phyloP scores from a whole-genome alignment of 768 basidiomycete species.

The Tricholoma sp. region DNA sequence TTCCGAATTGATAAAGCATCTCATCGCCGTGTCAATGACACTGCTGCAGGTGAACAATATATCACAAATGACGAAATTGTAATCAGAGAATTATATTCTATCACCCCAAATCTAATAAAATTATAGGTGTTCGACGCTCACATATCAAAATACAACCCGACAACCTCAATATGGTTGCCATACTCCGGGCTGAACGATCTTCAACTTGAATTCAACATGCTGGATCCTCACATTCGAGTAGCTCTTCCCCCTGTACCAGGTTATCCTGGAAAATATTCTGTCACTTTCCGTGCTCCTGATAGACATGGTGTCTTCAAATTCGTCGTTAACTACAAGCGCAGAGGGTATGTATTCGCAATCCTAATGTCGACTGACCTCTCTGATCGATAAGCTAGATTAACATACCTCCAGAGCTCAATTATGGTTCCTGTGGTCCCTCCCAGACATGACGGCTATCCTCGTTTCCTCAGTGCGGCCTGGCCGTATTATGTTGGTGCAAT shows the following conservation, averaged over 20 bases:
- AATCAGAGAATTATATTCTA: constrained; percentile 14
- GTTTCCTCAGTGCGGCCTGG: constrained; percentile 94
- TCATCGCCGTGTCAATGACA: constrained; percentile 67
- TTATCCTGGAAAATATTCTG: constrained; percentile 63
- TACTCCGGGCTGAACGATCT: constrained; percentile 71
- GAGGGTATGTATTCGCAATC: constrained; percentile 52
- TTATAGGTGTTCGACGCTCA: constrained; percentile 66
- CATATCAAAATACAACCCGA: constrained; percentile 63
- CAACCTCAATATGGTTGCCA: constrained; percentile 59
- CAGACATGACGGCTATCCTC: constrained; percentile 90
- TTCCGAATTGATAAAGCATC: constrained; percentile 70
- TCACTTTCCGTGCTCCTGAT: constrained; percentile 88
- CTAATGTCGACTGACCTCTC: not conserved
- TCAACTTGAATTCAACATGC: constrained; percentile 97
- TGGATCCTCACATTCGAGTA: constrained; percentile 93
- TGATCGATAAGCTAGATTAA: constrained; percentile 43
- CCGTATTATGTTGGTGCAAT: constrained; percentile 92
- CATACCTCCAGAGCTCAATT: constrained; percentile 67
- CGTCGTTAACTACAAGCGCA: constrained; percentile 83
- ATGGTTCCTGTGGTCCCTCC: constrained; percentile 89
- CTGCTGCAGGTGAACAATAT: constrained; percentile 64
- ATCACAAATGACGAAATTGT: constrained; percentile 86
- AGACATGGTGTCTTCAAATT: constrained; percentile 99
- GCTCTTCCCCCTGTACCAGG: constrained; percentile 56
- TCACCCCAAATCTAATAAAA: not conserved